phyloP scores from a whole-genome alignment of 371 early-diverging fungal genomes.

The Syncephalastrum sp. region DNA sequence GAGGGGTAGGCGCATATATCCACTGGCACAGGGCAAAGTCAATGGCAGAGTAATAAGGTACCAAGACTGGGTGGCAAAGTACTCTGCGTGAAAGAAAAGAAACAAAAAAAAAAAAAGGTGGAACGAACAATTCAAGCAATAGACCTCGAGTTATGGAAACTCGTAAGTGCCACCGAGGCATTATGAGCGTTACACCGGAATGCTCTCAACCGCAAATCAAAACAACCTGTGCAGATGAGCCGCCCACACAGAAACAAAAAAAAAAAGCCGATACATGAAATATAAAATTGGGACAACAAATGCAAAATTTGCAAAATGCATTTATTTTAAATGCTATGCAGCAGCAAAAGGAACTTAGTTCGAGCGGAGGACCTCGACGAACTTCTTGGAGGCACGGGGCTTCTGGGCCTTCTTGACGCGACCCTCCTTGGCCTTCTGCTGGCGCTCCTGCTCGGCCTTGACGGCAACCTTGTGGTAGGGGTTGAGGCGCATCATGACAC shows the following conservation, averaged over 20 bases:
- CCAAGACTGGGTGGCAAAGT: no score
- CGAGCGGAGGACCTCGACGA: constrained; percentile 64
- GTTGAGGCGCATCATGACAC: constrained; percentile 94
- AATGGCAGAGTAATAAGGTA: no score
- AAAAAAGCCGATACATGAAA: constrained; percentile 3
- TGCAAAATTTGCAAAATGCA: constrained; percentile 2
- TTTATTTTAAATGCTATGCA: constrained; percentile 2
- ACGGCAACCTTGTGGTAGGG: constrained; percentile 92
- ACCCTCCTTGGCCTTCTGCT: constrained; percentile 63
- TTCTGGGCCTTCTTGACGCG: constrained; percentile 64
- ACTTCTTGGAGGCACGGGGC: constrained; percentile 57
- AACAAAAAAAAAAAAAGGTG: no score
- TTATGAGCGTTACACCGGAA: no score
- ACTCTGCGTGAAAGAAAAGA: no score
- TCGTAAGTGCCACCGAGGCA: no score
- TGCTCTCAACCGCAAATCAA: no score
- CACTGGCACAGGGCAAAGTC: no score
- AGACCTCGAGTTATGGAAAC: no score
- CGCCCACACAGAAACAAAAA: constrained; percentile 4
- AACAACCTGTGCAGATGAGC: no score
- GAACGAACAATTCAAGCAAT: no score
- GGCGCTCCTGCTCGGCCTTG: constrained; percentile 77
- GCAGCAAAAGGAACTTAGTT: constrained; percentile 39
- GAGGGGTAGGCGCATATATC: no score
- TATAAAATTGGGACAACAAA: constrained; percentile 1